Conservation (phyloP, 768 basidiomycete genomes). For the Cantharellus cinnabarinus region DNA sequence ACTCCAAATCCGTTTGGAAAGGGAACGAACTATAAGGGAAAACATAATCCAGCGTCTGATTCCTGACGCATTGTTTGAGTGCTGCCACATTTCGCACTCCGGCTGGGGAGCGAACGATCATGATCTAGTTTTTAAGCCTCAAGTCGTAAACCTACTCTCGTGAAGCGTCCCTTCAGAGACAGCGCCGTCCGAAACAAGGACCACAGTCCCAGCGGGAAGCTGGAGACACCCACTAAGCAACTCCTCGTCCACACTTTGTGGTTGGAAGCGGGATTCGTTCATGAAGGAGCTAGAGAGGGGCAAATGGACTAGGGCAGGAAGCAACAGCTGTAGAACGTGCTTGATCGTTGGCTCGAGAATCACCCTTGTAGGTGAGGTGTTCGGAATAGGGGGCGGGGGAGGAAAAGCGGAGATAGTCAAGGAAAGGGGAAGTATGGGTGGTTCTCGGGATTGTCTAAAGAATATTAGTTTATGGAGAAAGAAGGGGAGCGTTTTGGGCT, state of each 20-base stretch:
- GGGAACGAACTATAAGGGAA: constrained; percentile 56
- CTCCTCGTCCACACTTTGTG: constrained; percentile 50
- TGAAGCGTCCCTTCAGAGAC: constrained; percentile 46
- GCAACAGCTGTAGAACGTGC: constrained; percentile 32
- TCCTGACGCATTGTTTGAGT: constrained; percentile 39
- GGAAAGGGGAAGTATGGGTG: constrained; percentile 46
- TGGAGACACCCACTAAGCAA: constrained; percentile 58
- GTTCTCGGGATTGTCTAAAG: constrained; percentile 41
- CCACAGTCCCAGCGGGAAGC: constrained; percentile 36
- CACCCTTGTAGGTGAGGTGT: constrained; percentile 5
- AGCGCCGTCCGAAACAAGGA: constrained; percentile 45
- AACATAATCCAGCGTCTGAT: constrained; percentile 47
- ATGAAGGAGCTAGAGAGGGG: constrained; percentile 42
- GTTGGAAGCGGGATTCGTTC: constrained; percentile 37
- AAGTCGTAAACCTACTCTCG: constrained; percentile 23
- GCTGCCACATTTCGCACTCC: constrained; percentile 45
- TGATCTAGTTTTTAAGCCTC: not conserved
- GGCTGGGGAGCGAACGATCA: constrained; percentile 11
- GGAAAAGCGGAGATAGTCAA: constrained; percentile 47
- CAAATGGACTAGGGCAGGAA: constrained; percentile 34
- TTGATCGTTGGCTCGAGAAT: constrained; percentile 26
- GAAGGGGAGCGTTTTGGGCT: constrained; percentile 14
- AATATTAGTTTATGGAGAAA: not conserved
- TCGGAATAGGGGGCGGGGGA: constrained; percentile 16
- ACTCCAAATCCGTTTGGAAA: constrained; percentile 55